phyloP scores from a whole-genome alignment of 2,329 filamentous ascomycete genomes.

The Parastagonospora avenae region DNA sequence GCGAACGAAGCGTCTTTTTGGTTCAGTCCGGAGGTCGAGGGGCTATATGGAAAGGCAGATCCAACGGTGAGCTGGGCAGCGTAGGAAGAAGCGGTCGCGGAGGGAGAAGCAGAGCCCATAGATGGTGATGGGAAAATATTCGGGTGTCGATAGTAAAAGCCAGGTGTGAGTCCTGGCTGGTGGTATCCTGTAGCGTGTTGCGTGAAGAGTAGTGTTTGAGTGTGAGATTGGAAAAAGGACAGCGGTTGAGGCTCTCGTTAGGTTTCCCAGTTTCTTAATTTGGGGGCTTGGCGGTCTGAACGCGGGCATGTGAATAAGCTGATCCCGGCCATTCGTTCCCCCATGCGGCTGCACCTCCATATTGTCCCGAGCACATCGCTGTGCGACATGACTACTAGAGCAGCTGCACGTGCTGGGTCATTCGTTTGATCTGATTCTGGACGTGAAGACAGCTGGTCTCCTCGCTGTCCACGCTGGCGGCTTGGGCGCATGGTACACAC shows the following conservation, averaged over 20 bases:
- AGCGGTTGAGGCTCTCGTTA: constrained; percentile 21
- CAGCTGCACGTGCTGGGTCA: constrained; percentile 1
- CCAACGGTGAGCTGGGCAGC: constrained; percentile 40
- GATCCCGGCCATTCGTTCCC: constrained; percentile 17
- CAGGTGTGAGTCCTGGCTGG: constrained; percentile 40
- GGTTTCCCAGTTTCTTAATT: constrained; percentile 26
- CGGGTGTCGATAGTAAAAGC: constrained; percentile 26
- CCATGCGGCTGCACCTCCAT: constrained; percentile 16
- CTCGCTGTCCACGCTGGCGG: not conserved
- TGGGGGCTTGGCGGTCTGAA: constrained; percentile 23
- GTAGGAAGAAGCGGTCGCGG: constrained; percentile 37
- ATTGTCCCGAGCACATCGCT: constrained; percentile 3
- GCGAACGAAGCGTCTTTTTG: constrained; percentile 54
- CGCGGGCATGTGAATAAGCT: constrained; percentile 31
- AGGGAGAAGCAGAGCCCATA: constrained; percentile 52
- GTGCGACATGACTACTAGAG: constrained; percentile 2
- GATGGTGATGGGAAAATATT: constrained; percentile 41
- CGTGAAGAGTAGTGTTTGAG: constrained; percentile 25
- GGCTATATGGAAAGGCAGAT: constrained; percentile 40
- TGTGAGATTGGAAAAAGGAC: constrained; percentile 18
- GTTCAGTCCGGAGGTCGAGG: constrained; percentile 45
- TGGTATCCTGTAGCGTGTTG: constrained; percentile 11
- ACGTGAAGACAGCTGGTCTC: not conserved
- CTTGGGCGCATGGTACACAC: not conserved
- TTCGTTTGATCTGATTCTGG: not conserved